A percentile compares a stretch with the other conserved stretches of the same genome.
These are phyloP conservation scores for Sugiyamaella smithiae DNA, from an alignment of 805 yeast species.

Conservation along the genomic window DNA sequence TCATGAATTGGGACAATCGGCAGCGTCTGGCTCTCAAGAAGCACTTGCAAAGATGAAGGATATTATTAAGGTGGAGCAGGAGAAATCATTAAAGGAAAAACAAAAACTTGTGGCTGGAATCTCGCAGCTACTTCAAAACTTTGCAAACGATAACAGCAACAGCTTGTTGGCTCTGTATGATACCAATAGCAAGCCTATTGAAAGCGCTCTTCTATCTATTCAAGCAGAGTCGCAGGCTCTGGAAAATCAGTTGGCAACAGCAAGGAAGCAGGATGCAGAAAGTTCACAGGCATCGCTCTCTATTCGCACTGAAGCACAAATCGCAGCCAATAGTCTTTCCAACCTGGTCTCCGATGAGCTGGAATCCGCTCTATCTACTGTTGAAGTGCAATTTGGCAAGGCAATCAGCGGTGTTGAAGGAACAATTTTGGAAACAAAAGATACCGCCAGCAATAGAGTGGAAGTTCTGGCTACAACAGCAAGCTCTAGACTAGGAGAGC, in stretches of 20 bases:
- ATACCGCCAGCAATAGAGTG: no score
- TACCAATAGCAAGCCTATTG: background rate
- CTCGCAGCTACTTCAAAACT: slow-evolving; percentile 8
- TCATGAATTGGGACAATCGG: background rate
- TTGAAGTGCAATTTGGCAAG: no score
- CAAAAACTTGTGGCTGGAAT: slow-evolving; percentile 4
- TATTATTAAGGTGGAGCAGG: slow-evolving; percentile 3
- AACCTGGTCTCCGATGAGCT: no score
- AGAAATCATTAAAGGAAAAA: slow-evolving; percentile 2
- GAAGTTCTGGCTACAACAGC: no score
- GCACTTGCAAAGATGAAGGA: background rate
- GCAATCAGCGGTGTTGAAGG: no score
- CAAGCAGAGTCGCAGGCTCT: background rate
- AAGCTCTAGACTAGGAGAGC: no score
- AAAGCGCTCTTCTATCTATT: background rate
- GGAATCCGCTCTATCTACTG: no score
- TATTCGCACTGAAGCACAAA: no score
- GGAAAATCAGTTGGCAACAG: background rate
- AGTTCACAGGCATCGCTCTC: no score
- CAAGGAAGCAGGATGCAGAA: no score
- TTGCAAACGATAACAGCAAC: background rate
- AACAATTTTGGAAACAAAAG: no score
- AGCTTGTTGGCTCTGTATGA: background rate
- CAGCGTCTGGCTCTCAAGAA: background rate
- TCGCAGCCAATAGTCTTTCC: no score